Evolutionary conservation across 495 filamentous ascomycete genomes (phyloP).

Genomic region (Neurospora sp.): DNA sequence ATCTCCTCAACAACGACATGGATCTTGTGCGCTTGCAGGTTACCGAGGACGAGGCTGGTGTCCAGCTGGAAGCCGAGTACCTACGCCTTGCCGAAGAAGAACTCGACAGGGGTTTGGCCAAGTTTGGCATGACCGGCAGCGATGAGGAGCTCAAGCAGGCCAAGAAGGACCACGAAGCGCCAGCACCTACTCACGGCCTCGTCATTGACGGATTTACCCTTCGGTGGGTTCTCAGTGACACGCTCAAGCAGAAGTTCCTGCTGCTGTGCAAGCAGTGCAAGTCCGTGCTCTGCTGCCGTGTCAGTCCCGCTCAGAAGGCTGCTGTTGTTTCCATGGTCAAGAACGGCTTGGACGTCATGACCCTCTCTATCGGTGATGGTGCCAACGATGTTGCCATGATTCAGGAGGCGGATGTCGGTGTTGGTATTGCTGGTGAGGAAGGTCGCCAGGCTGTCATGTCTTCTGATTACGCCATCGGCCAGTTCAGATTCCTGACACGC

Average conservation of each 20-base stretch:
- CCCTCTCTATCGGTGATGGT: constrained; percentile 90
- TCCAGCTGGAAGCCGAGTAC: constrained; percentile 26
- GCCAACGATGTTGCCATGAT: constrained; percentile 99
- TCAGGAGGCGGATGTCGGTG: constrained; percentile 95
- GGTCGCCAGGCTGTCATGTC: constrained; percentile 97
- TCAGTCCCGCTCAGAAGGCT: constrained; percentile 94
- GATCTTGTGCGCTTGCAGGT: constrained; percentile 89
- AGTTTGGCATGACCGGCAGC: constrained; percentile 73
- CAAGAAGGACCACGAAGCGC: constrained; percentile 70
- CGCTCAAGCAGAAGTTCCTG: constrained; percentile 81
- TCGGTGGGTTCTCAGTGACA: constrained; percentile 75
- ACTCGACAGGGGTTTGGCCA: constrained; percentile 60
- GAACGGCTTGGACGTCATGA: constrained; percentile 90
- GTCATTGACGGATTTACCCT: constrained; percentile 94
- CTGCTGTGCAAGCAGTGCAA: constrained; percentile 96
- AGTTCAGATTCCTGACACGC: constrained; percentile 89
- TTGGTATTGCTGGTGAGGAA: constrained; percentile 96
- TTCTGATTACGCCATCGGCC: constrained; percentile 95
- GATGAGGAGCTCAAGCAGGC: constrained; percentile 79
- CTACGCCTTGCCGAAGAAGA: constrained; percentile 52
- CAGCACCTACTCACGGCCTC: constrained; percentile 83
- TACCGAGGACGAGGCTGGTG: constrained; percentile 50
- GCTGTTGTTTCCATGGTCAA: constrained; percentile 95
- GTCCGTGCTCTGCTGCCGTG: constrained; percentile 93
- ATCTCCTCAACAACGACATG: constrained; percentile 95